phyloP scores from a whole-genome alignment of 352 stramenopile species.

The Aphanomyces euteiches region DNA sequence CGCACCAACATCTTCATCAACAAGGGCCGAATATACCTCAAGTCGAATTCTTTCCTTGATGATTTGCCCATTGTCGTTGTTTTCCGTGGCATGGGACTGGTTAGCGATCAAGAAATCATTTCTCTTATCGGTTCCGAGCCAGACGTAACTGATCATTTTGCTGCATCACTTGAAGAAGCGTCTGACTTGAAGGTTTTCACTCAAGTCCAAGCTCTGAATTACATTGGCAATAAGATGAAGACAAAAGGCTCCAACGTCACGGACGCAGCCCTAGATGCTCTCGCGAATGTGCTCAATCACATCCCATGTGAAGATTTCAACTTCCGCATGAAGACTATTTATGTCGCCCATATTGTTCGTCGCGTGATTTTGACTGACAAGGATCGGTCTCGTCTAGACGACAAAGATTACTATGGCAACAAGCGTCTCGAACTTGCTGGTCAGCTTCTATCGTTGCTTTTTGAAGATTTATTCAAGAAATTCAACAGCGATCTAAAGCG shows the following conservation, averaged over 20 bases:
- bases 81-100: constrained; percentile 97
- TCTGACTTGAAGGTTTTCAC: constrained; percentile 94
- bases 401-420: constrained; percentile 99
- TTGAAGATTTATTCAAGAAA: constrained; percentile 98
- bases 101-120: constrained; percentile 98
- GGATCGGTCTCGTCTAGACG: constrained; percentile 89
- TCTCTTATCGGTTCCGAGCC: constrained; percentile 92
- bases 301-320: constrained; percentile 97
- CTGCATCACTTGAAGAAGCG: constrained; percentile 94
- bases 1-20: constrained; percentile 97
- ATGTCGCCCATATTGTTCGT: constrained; percentile 96
- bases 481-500: constrained; percentile 99
- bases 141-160: constrained; percentile 93
- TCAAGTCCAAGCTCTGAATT: constrained; percentile 92
- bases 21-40: constrained; percentile 96
- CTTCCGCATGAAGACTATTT: constrained; percentile 97
- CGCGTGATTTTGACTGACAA: constrained; percentile 86
- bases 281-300: constrained; percentile 98
- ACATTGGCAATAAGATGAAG: constrained; percentile 97
- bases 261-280: constrained; percentile 95
- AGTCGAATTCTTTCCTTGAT: constrained; percentile 97
- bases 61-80: constrained; percentile 97
- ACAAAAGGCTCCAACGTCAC: constrained; percentile 62
- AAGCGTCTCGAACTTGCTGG: constrained; percentile 99
- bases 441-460: constrained; percentile 97